Evolutionary conservation across 148 eudicot genomes (phyloP), one percentile per base, ranked within the genome.

Genomic region (Tetragonia tetragonoides): DNA sequence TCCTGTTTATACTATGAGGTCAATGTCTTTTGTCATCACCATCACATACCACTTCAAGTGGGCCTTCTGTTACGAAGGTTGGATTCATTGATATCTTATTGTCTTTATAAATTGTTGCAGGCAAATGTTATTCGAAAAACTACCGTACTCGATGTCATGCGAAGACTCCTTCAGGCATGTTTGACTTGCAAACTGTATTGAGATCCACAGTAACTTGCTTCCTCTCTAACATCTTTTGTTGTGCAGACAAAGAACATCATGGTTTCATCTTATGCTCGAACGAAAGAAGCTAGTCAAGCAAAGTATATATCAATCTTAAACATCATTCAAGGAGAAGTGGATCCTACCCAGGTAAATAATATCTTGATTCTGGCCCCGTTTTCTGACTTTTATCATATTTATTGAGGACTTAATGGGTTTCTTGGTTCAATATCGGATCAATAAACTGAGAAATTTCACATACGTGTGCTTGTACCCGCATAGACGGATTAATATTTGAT

Each of bases 261-360:
- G 99, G 99, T 95, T 75, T 95, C 99, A 73, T 91, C 98, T 34
- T 89, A 87, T 87, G 95, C 98, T 77, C 92, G 93, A 81, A 91
- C 92, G 11, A 96, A 93, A 83, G 98, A 91, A 87, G 99, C 99
- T 72, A 93, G 98, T 85, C 95, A 90, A 87, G 94, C 99, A 67
- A 96, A 96, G 81, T 96, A 93, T 81, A 96, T 96, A 80, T 96
- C 99, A 40, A 96, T 96, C 82, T 82, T 96, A 49, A 96, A 96
- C 81, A 96, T 96, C 41, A 96, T 96, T 70, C 99, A 96, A 79
- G 98, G 99, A 51, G 99, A 96, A 86, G 99, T 96, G 44, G 99
- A 96, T 81, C 98, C 99, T 78, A 96, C 99, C 23, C 98, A 96
- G 99, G 99, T 91, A 84, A 81, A 64, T 40, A 28, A 10, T 8